Percentiles rank a stretch among this genome's conserved stretches.
These are phyloP conservation scores for Musa beccarii DNA, from an alignment of 176 grass and related monocot genomes.

Conservation along the genomic window DNA sequence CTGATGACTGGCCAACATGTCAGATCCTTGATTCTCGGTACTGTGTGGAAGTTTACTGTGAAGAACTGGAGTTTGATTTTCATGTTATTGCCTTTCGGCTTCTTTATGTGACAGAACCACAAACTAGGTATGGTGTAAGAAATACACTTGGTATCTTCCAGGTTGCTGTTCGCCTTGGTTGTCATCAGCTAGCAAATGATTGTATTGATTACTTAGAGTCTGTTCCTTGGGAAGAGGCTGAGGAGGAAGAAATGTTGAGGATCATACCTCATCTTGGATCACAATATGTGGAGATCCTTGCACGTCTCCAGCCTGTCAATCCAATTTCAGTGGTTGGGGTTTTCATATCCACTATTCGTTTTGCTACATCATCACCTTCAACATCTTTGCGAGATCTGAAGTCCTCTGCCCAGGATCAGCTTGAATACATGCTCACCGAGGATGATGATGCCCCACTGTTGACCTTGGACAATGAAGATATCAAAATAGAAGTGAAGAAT, in stretches of 20 bases:
- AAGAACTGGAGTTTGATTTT: slow-evolving; percentile 56
- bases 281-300: slow-evolving; percentile 46
- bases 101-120: slow-evolving; percentile 61
- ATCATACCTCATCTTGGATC: slow-evolving; percentile 37
- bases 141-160: slow-evolving; percentile 53
- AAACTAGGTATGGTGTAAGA: slow-evolving; percentile 65
- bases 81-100: slow-evolving; percentile 59
- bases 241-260: slow-evolving; percentile 76
- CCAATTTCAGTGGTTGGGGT: slow-evolving; percentile 34
- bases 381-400: slow-evolving; percentile 45
- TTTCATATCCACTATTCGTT: slow-evolving; percentile 55
- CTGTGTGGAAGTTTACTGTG: slow-evolving; percentile 67
- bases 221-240: slow-evolving; percentile 72
- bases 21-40: slow-evolving; percentile 87
- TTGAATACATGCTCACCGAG: slow-evolving; percentile 92
- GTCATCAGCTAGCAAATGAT: slow-evolving; percentile 29
- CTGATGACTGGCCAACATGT: slow-evolving; percentile 82
- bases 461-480: slow-evolving; percentile 29
- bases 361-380: slow-evolving; percentile 42
- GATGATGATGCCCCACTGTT: slow-evolving; percentile 76
- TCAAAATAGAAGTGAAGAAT: slow-evolving; percentile 49
- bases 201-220: slow-evolving; percentile 69
- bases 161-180: slow-evolving; percentile 46
- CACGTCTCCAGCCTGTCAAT: slow-evolving; percentile 51
- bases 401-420: slow-evolving; percentile 66